phyloP scores from a whole-genome alignment of 1,284 basidiomycete species.

The Tylopilus sp. region DNA sequence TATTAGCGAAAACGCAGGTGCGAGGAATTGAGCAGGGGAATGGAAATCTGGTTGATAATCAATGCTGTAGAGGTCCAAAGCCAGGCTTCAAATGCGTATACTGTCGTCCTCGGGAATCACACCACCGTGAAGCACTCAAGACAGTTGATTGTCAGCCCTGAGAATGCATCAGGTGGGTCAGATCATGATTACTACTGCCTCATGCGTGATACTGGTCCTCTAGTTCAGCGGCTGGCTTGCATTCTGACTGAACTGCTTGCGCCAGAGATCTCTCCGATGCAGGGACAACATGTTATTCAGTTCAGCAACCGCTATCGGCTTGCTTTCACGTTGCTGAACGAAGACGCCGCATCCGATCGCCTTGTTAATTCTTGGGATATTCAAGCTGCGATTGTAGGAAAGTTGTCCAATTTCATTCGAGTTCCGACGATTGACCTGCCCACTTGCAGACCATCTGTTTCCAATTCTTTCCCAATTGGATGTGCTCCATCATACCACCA shows the following conservation, averaged over 20 bases:
- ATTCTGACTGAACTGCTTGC: slow-evolving; percentile 47
- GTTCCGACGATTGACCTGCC: slow-evolving; percentile 15
- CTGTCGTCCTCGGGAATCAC: slow-evolving; percentile 23
- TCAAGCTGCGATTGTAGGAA: slow-evolving; percentile 57
- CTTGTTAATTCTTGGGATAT: slow-evolving; percentile 71
- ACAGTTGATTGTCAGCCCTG: slow-evolving; percentile 20
- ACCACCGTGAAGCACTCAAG: slow-evolving; percentile 24
- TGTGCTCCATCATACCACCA: slow-evolving; percentile 80
- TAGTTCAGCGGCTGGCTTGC: slow-evolving; percentile 35
- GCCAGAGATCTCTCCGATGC: slow-evolving; percentile 43
- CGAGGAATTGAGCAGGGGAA: slow-evolving; percentile 10
- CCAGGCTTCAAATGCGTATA: slow-evolving; percentile 18
- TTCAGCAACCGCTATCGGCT: slow-evolving; percentile 78
- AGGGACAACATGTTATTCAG: slow-evolving; percentile 58
- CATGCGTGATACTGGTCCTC: slow-evolving; percentile 3
- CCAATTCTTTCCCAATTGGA: slow-evolving; percentile 62
- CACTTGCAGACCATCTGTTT: slow-evolving; percentile 56
- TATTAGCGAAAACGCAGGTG: slow-evolving; percentile 24
- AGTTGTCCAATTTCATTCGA: slow-evolving; percentile 26
- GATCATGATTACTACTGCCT: slow-evolving; percentile 9
- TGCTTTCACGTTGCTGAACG: slow-evolving; percentile 81
- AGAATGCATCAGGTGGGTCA: slow-evolving; percentile 30
- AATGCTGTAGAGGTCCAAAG: slow-evolving; percentile 15
- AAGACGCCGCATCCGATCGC: slow-evolving; percentile 70
- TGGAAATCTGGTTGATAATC: slow-evolving; percentile 9